These are phyloP conservation scores for Plasmodium adleri DNA, from an alignment of 169 alveolate species.

Conservation along the genomic window DNA sequence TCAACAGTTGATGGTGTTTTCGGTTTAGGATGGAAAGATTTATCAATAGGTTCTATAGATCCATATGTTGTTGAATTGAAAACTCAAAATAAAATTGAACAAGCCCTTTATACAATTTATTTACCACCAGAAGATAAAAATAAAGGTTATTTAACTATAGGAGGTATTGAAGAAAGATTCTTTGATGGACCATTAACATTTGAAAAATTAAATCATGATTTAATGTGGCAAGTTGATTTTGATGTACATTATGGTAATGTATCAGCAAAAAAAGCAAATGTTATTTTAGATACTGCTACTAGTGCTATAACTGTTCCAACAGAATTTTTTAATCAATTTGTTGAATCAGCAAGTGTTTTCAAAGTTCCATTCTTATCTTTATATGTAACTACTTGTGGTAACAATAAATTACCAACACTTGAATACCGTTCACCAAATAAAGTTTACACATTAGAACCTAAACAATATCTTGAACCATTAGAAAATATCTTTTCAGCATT, in stretches of 20 bases:
- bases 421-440: constrained; percentile 11
- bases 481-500: not conserved
- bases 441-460: constrained; percentile 35
- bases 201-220: constrained; percentile 41
- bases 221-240: constrained; percentile 47
- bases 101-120: constrained; percentile 47
- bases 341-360: not conserved
- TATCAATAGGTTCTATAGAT: constrained; percentile 44
- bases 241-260: constrained; percentile 30
- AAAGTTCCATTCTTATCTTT: constrained; percentile 53
- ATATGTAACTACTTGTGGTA: constrained; percentile 10
- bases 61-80: constrained; percentile 45
- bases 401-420: constrained; percentile 17
- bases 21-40: constrained; percentile 78
- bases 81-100: constrained; percentile 29
- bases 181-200: constrained; percentile 26
- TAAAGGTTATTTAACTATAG: constrained; percentile 47
- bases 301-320: constrained; percentile 49
- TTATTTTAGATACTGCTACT: constrained; percentile 54
- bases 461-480: constrained; percentile 21
- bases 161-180: constrained; percentile 39
- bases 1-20: constrained; percentile 60
- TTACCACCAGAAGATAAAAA: constrained; percentile 16
- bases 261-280: constrained; percentile 14
- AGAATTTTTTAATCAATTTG: constrained; percentile 15